Base-by-base conservation (phyloP, 768 basidiomycete genomes). In the Boletus rufocinnamomeus region DNA sequence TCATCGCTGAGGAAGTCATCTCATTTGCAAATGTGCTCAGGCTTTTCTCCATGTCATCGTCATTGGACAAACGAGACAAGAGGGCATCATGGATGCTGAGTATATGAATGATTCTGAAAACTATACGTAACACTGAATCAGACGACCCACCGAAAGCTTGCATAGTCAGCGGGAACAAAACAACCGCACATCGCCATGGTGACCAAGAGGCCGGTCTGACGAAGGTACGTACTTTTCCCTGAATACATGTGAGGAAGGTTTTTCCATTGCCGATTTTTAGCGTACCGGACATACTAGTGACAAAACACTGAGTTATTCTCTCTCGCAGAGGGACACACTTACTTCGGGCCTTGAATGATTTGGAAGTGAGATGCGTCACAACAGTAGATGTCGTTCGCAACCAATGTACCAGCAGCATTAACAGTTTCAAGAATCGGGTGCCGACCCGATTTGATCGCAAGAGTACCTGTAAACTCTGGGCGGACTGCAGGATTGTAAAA, bases 1-100 rank as follows among this genome's bases (percentile, higher is more conserved):
- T 94, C 91, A 95, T 94, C 1, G 93, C 90, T 27, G 87, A 87
- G 3, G 91, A 86, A 2, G 89, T 85, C 93, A 99, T 98, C 74
- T 99, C 96, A 62, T 84, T 88, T 2, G 94, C 93, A 74, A 99
- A 99, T 0, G 97, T 98, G 63, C 95, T 97, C 27, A 98, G 72
- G 45, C 82, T 90, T 67, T 86, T 89, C 72, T 96, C 93, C 68
- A 95, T 82, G 64, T 93, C 88, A 66, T 98, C 95, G 62, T 98
- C 95, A 64, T 98, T 98, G 1, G 93, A 96, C 19, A 99, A 77
- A 2, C 96, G 85, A 1, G 87, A 89, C 27, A 98, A 80, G 6
- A 98, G 79, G 0, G 87, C 82, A 60, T 96, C 93, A 59, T 95
- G 89, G 3, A 94, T 79, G 30, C 90, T 93, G 50, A 4, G 30